Evolutionary conservation across 2,329 filamentous ascomycete species (phyloP), one percentile per base, ranked within the genome.

Genomic region (Alternaria sp.): DNA sequence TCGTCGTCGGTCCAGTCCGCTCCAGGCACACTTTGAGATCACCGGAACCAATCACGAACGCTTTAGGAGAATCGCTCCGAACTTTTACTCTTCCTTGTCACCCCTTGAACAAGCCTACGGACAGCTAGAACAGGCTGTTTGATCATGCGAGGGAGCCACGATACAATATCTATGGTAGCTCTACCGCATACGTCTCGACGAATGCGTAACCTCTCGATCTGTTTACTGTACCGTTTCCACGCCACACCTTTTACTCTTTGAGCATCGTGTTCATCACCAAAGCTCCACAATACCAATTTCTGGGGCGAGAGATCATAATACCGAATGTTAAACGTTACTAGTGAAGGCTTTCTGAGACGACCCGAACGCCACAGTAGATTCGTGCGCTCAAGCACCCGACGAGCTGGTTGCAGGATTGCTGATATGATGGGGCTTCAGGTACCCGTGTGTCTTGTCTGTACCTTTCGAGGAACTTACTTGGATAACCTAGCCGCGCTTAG

Each of bases 401-500:
- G 33, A 48, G 23, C n/a, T 44, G 57, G 51, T 58, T 40, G 21
- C 54, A 55, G 54, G 45, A 60, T 40, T 46, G 49, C 24, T 51
- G 39, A 52, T 53, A 61, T 62, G 55, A 28, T 60, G 62, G 56
- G 36, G 44, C 44, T 50, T 48, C 63, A 62, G 60, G 52, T 59
- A 60, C 60, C 51, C 56, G 53, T 58, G 62, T 48, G 46, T 39
- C 45, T 52, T 63, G 61, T 72, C 65, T 67, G 72, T 74, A 69
- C 68, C 70, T 66, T 63, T 62, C 56, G 41, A 42, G 48, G 39
- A 42, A 51, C 61, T 61, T 39, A 52, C 54, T 70, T 61, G 37
- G 61, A 69, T 56, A 72, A 72, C 61, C 60, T 60, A 51, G 56
- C 67, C 66, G 58, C 59, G 37, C 29, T 57, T 60, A 58, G 61